Evolutionary conservation across 805 yeast species (phyloP).

Genomic region (Ogataea sp.): DNA sequence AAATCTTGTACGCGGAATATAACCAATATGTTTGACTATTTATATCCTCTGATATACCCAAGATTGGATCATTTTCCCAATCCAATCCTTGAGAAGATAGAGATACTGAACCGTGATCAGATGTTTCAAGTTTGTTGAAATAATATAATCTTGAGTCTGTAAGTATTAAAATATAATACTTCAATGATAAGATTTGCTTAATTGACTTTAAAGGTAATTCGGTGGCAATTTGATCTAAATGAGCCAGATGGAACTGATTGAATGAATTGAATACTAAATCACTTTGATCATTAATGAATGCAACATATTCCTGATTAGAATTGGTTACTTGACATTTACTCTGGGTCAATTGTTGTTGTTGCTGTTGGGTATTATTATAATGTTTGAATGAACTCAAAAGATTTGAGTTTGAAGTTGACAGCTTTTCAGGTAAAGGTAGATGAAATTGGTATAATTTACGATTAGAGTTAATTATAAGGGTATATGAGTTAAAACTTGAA

Average conservation of each 20-base stretch:
- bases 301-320: too few relatives aligned
- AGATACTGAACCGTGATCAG: too few relatives aligned
- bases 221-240: too few relatives aligned
- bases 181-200: slow-evolving; percentile 37
- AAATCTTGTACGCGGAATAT: slow-evolving; percentile 49
- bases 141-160: slow-evolving; percentile 34
- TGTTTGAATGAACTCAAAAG: not conserved
- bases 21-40: slow-evolving; percentile 65
- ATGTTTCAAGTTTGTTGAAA: slow-evolving; percentile 46
- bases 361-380: too few relatives aligned
- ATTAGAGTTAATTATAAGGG: not conserved
- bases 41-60: slow-evolving; percentile 45
- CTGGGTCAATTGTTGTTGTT: too few relatives aligned
- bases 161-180: slow-evolving; percentile 45
- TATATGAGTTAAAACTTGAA: not conserved
- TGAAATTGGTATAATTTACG: too few relatives aligned
- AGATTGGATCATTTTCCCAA: slow-evolving; percentile 16
- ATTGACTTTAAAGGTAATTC: slow-evolving; percentile 13
- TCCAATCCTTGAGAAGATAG: too few relatives aligned
- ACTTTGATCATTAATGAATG: too few relatives aligned
- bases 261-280: too few relatives aligned
- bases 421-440: too few relatives aligned
- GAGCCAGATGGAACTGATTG: too few relatives aligned
- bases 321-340: too few relatives aligned
- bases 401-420: not conserved